Evolutionary conservation across 352 stramenopile genomes (phyloP), one percentile per base, ranked within the genome.

Genomic region (Blastocystis sp.): DNA sequence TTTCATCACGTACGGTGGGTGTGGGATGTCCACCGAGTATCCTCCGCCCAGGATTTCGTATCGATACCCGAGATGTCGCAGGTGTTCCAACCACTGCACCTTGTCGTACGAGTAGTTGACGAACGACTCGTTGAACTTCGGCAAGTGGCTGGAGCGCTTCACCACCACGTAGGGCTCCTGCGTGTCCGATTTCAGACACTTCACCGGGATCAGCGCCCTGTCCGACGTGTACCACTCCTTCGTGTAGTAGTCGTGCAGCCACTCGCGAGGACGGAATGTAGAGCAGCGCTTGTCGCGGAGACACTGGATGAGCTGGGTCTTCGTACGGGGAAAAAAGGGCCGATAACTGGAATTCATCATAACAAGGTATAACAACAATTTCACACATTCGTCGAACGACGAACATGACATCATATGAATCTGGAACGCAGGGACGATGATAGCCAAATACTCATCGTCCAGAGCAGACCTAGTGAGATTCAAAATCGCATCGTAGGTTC

Each of bases 121-220:
- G 26, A 88, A 88, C 18, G 62, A 79, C 45, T 88, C 77, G 47
- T 88, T 79, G 55, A 88, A 88, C 15, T 11, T 29, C 9, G 77
- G 77, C 20, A 88, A 23, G 23, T 15, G 37, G 13, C 41, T 15
- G 15, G 23, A n/a, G 6, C 37, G 47, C 62, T 79, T 76, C 43
- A 88, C 77, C 26, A 88, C 55, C 5, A 79, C 77, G 41, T 88
- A 88, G 8, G 73, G 73, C 37, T 84, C 73, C 53, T 84, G 73
- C 34, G 73, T 84, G 39, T 84, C 73, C 2, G 73, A 84, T 23
- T 23, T 18, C 73, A 56, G 53, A 18, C 73, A 84, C 13, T 34
- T n/a, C 26, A 80, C 39, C 29, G 29, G 18, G 26, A 84, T 54
- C 13, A 64, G 54, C 5, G 59, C 7, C 29, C 39, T n/a, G 11